phyloP scores from a whole-genome alignment of 345 rosid species.

The Boechera stricta region DNA sequence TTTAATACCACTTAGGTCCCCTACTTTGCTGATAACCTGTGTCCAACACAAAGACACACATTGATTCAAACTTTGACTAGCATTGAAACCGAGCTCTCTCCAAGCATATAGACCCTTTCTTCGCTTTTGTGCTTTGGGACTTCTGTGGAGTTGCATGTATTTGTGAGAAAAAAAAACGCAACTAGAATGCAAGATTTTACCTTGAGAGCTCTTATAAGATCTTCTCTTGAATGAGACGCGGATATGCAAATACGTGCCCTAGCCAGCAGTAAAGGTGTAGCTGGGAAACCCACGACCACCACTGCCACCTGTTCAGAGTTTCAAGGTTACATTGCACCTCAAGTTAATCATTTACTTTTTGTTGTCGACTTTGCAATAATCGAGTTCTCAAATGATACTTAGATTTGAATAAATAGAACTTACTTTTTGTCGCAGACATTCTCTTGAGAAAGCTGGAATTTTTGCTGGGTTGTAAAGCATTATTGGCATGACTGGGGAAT shows the following conservation, averaged over 20 bases:
- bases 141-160: not conserved
- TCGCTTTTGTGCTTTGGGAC: conserved; percentile 3
- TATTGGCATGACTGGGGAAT: conserved; percentile 94
- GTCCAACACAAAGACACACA: conserved; percentile 24
- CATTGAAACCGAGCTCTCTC: not conserved
- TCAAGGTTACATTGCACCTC: conserved; percentile 6
- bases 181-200: conserved; percentile 26
- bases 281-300: conserved; percentile 65
- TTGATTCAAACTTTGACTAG: not conserved
- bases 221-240: conserved; percentile 72
- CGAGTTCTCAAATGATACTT: not conserved
- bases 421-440: conserved; percentile 75
- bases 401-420: conserved; percentile 28
- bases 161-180: not conserved
- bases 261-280: conserved; percentile 69
- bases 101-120: not conserved
- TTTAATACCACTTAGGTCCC: conserved; percentile 75
- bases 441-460: conserved; percentile 91
- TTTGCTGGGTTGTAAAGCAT: conserved; percentile 97
- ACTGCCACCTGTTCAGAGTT: conserved; percentile 52
- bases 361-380: not conserved
- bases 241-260: conserved; percentile 85
- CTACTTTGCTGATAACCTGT: conserved; percentile 80
- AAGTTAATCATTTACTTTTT: not conserved
- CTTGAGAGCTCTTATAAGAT: conserved; percentile 66